Evolutionary conservation across 768 basidiomycete species (phyloP).

Genomic region (Serendipita vermifera): DNA sequence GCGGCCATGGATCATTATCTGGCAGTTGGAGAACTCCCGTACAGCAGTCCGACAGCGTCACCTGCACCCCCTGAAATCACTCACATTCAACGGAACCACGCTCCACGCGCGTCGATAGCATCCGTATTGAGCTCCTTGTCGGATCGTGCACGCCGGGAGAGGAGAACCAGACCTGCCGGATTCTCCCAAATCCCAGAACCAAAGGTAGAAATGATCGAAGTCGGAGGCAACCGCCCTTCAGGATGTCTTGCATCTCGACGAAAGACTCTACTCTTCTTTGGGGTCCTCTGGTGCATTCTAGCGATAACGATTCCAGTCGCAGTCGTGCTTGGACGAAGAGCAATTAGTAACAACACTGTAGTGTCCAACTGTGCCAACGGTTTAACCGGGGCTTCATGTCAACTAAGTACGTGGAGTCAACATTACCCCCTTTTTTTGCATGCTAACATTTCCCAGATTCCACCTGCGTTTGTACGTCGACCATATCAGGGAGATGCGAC

Average conservation of each 20-base stretch:
- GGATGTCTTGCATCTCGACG: constrained; percentile 1
- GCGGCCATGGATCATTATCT: constrained; percentile 36
- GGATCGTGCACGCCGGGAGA: constrained; percentile 3
- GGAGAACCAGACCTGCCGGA: not conserved
- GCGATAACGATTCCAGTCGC: constrained; percentile 34
- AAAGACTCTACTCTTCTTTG: constrained; percentile 12
- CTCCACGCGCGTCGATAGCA: constrained; percentile 7
- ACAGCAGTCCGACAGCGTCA: constrained; percentile 28
- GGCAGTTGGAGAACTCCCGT: constrained; percentile 42
- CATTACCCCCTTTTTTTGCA: not conserved
- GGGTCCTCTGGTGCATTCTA: constrained; percentile 23
- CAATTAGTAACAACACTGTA: constrained; percentile 20
- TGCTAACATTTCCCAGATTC: constrained; percentile 31
- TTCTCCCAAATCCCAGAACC: not conserved
- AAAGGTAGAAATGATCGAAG: not conserved
- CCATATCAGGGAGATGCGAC: constrained; percentile 31
- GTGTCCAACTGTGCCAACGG: constrained; percentile 26
- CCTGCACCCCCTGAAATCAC: constrained; percentile 18
- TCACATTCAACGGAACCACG: constrained; percentile 13
- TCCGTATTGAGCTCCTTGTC: constrained; percentile 9
- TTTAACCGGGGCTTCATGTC: constrained; percentile 39
- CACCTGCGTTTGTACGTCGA: constrained; percentile 46
- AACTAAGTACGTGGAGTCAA: constrained; percentile 34
- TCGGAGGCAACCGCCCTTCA: not conserved
- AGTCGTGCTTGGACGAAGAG: constrained; percentile 20